Conservation (phyloP, 306 rosid species). For the Spatholobus suberectus region DNA sequence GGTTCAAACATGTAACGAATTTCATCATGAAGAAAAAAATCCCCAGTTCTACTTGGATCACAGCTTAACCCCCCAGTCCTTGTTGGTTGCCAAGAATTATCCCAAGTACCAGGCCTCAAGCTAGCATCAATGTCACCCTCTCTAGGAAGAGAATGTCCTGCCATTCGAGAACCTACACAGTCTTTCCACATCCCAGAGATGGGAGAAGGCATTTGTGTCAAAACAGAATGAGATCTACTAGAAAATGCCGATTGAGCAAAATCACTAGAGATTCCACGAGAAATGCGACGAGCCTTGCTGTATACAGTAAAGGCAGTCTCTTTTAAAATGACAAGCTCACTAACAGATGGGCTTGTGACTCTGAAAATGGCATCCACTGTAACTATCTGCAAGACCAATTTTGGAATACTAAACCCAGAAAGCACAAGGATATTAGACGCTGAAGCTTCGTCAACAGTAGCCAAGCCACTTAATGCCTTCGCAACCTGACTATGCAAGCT, state of each 20-base stretch:
- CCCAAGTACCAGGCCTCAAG: slow-evolving; percentile 88
- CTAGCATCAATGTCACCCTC: slow-evolving; percentile 98
- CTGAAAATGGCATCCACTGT: slow-evolving; percentile 95
- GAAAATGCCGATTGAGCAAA: slow-evolving; percentile 68
- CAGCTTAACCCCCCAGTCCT: slow-evolving; percentile 79
- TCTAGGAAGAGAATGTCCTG: slow-evolving; percentile 89
- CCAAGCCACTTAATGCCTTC: slow-evolving; percentile 91
- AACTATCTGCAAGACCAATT: slow-evolving; percentile 90
- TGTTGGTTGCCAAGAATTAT: slow-evolving; percentile 89
- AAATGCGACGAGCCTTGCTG: slow-evolving; percentile 91
- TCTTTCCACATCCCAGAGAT: slow-evolving; percentile 95
- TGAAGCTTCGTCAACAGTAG: slow-evolving; percentile 96
- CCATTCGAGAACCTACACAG: slow-evolving; percentile 82
- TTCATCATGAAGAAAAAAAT: slow-evolving; percentile 73
- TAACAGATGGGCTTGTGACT: slow-evolving; percentile 88
- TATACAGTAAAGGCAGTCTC: slow-evolving; percentile 96
- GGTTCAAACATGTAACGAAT: slow-evolving; percentile 95
- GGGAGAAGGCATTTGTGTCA: slow-evolving; percentile 86
- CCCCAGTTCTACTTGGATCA: slow-evolving; percentile 84
- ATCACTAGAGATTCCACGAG: slow-evolving; percentile 81
- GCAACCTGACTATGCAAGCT: slow-evolving; percentile 81
- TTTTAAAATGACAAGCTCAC: slow-evolving; percentile 86
- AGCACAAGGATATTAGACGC: slow-evolving; percentile 82
- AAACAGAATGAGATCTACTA: slow-evolving; percentile 73
- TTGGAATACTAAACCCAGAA: slow-evolving; percentile 86